Conservation (phyloP, 768 basidiomycete species). For the Agrocybe pediades region DNA sequence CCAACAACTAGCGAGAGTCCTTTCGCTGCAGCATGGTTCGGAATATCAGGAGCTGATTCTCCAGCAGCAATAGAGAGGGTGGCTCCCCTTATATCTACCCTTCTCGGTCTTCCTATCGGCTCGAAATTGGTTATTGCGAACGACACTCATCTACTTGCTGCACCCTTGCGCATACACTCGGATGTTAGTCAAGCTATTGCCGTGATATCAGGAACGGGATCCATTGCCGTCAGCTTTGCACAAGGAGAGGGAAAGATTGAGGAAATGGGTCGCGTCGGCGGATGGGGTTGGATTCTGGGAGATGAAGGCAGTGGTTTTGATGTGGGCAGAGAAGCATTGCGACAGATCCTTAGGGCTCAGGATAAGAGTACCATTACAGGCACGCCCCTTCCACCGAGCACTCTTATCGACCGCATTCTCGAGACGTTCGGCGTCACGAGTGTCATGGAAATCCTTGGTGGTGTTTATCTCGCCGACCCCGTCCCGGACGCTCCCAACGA, state of each 20-base stretch:
- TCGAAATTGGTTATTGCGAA: constrained; percentile 67
- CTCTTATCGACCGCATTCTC: constrained; percentile 50
- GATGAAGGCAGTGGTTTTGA: constrained; percentile 85
- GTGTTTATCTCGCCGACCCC: constrained; percentile 67
- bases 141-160: constrained; percentile 83
- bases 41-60: constrained; percentile 81
- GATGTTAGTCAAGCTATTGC: constrained; percentile 67
- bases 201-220: constrained; percentile 82
- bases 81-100: constrained; percentile 50
- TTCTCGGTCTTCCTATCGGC: constrained; percentile 60
- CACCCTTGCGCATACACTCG: constrained; percentile 64
- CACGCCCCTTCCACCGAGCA: constrained; percentile 29
- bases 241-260: constrained; percentile 42
- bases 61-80: constrained; percentile 60
- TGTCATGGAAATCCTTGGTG: constrained; percentile 65
- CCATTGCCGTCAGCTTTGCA: constrained; percentile 69
- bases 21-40: constrained; percentile 81
- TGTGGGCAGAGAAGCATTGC: constrained; percentile 75
- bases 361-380: constrained; percentile 50
- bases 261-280: constrained; percentile 72
- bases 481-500: constrained; percentile 17
- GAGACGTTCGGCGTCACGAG: constrained; percentile 54
- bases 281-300: constrained; percentile 85
- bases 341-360: constrained; percentile 60
- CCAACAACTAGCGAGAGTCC: constrained; percentile 22